A percentile compares a stretch with the other conserved stretches of the same genome.
phyloP scores from a whole-genome alignment of 495 filamentous ascomycete species.

The Immersiella caudata region DNA sequence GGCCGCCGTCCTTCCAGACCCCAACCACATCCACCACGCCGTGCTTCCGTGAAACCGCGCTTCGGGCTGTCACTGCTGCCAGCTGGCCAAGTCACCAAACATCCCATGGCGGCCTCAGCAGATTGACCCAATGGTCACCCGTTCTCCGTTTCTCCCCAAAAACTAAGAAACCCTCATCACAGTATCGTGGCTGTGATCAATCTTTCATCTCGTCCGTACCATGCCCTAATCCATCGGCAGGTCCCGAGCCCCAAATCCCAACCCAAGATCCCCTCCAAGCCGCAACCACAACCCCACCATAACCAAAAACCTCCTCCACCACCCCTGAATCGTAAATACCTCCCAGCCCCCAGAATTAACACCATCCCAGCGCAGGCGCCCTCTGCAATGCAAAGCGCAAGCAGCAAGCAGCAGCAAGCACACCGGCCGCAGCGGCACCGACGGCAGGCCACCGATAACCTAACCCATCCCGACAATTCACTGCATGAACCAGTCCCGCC shows the following conservation, averaged over 20 bases:
- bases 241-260: background rate
- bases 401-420: too few relatives aligned
- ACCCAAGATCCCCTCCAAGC: background rate
- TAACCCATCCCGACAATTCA: background rate
- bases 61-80: background rate
- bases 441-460: background rate
- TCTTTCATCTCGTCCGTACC: background rate
- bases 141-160: background rate
- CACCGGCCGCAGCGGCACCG: background rate
- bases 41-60: background rate
- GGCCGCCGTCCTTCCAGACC: background rate
- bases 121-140: background rate
- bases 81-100: background rate
- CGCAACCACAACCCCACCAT: background rate
- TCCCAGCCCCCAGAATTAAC: background rate
- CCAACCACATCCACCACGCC: constrained; percentile 10
- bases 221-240: background rate
- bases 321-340: background rate
- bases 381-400: background rate
- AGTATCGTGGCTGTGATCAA: background rate
- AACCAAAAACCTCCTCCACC: background rate
- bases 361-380: background rate
- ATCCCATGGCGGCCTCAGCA: background rate
- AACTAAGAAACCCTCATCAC: background rate
- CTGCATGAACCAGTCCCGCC: background rate